Conservation (phyloP, 177 flowering plant genomes). For the Vitis hybrid region DNA sequence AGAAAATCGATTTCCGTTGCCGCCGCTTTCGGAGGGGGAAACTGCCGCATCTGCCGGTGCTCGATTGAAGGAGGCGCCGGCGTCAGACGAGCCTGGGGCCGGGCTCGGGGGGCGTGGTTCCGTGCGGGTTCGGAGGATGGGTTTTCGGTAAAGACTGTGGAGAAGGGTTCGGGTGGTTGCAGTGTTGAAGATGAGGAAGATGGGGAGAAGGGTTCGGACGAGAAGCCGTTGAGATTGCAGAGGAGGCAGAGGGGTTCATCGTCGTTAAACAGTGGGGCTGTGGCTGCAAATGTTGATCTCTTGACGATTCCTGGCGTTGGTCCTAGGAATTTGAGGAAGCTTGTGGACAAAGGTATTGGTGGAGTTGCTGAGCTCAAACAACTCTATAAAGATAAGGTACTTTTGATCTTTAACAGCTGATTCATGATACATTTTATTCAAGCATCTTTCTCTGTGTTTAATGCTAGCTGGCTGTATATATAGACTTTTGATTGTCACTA, state of each 20-base stretch:
- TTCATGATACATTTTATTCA: too few species aligned
- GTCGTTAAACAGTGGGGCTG: constrained; percentile 12
- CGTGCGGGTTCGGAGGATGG: constrained; percentile 28
- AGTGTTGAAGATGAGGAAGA: constrained; percentile 7
- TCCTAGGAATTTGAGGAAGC: constrained; percentile 84
- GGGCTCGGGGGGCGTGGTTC: constrained; percentile 37
- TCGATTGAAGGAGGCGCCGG: constrained; percentile 1
- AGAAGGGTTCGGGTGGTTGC: background rate
- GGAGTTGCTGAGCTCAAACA: constrained; percentile 87
- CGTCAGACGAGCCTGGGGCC: background rate
- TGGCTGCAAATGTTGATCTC: constrained; percentile 66
- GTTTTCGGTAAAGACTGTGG: constrained; percentile 14
- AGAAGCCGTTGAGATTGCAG: constrained; percentile 27
- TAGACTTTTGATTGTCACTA: too few species aligned
- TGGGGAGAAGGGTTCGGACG: constrained; percentile 18
- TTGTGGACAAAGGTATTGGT: constrained; percentile 83
- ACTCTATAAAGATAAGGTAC: constrained; percentile 82
- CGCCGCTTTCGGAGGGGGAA: background rate
- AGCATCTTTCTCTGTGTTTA: too few species aligned
- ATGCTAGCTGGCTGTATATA: too few species aligned
- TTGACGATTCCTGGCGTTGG: constrained; percentile 93
- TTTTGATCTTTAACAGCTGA: too few species aligned
- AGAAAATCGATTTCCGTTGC: background rate
- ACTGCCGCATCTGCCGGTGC: constrained; percentile 21
- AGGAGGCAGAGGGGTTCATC: constrained; percentile 46